Conservation (phyloP, 805 yeast genomes). For the Kuraishia piskuri region DNA sequence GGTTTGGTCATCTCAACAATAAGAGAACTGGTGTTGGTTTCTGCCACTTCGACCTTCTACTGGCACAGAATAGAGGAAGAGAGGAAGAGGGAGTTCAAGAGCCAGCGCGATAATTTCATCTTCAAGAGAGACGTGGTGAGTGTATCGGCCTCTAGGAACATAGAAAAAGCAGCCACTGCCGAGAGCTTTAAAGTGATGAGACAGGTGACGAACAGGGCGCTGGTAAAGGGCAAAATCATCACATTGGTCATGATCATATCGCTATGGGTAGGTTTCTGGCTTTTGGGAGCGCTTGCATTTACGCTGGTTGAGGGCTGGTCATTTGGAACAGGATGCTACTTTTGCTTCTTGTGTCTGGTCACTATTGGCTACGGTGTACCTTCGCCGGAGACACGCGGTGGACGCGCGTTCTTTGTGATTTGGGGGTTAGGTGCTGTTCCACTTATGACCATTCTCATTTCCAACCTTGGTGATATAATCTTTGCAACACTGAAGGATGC, state of each 20-base stretch:
- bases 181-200: constrained; percentile 53
- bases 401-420: constrained; percentile 61
- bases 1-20: constrained; percentile 71
- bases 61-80: constrained; percentile 55
- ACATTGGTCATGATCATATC: constrained; percentile 31
- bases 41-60: constrained; percentile 53
- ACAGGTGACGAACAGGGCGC: constrained; percentile 34
- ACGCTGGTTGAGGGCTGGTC: constrained; percentile 57
- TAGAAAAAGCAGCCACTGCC: constrained; percentile 19
- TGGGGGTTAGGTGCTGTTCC: constrained; percentile 87
- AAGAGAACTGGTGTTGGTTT: constrained; percentile 51
- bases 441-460: constrained; percentile 72
- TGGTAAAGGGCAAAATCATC: constrained; percentile 25
- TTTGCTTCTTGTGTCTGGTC: constrained; percentile 63
- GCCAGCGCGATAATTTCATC: constrained; percentile 4
- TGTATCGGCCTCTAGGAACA: neutral
- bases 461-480: constrained; percentile 60
- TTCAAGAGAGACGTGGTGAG: constrained; percentile 4
- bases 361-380: constrained; percentile 85
- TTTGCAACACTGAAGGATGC: constrained; percentile 20
- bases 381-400: constrained; percentile 54
- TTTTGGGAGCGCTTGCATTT: constrained; percentile 66
- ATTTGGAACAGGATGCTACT: constrained; percentile 66
- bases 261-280: constrained; percentile 52
- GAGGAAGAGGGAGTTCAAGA: constrained; percentile 27